These are phyloP conservation scores for Penicillium nucicola DNA, from an alignment of 495 filamentous ascomycete genomes.

Conservation along the genomic window DNA sequence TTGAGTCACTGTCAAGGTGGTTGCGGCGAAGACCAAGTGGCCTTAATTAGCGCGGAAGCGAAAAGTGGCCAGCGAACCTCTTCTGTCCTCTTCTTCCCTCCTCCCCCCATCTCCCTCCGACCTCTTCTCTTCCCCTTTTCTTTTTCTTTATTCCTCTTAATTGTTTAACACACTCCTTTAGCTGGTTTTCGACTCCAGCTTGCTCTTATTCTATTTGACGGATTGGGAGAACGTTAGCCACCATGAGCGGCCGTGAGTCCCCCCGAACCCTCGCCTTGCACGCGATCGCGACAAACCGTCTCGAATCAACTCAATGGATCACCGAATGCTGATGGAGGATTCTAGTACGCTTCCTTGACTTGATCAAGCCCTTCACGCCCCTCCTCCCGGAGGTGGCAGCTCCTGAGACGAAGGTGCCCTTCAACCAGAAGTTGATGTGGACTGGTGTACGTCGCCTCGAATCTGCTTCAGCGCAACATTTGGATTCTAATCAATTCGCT, in stretches of 20 bases:
- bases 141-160: slow-evolving; percentile 41
- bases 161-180: slow-evolving; percentile 44
- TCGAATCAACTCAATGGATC: slow-evolving; percentile 28
- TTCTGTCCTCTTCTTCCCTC: slow-evolving; percentile 34
- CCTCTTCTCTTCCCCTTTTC: slow-evolving; percentile 32
- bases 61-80: slow-evolving; percentile 45
- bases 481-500: slow-evolving; percentile 30
- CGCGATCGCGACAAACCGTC: slow-evolving; percentile 33
- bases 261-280: slow-evolving; percentile 19
- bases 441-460: slow-evolving; percentile 63
- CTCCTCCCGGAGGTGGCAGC: slow-evolving; percentile 98
- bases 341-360: slow-evolving; percentile 96
- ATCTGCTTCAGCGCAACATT: slow-evolving; percentile 3
- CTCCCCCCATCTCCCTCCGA: slow-evolving; percentile 33
- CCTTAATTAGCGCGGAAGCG: slow-evolving; percentile 45
- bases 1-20: slow-evolving; percentile 14
- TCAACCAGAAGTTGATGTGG: slow-evolving; percentile 99
- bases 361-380: slow-evolving; percentile 98
- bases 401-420: slow-evolving; percentile 93
- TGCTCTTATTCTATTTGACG: slow-evolving; percentile 23
- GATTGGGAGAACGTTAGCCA: slow-evolving; percentile 38
- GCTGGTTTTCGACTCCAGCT: slow-evolving; percentile 58
- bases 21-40: slow-evolving; percentile 41
- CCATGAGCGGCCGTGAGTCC: slow-evolving; percentile 49
- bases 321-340: slow-evolving; percentile 15